A percentile compares a stretch with the other conserved stretches of the same genome.
Conservation (phyloP, 192 early-diverging fungal species). For the Umbelopsis vinacea region DNA sequence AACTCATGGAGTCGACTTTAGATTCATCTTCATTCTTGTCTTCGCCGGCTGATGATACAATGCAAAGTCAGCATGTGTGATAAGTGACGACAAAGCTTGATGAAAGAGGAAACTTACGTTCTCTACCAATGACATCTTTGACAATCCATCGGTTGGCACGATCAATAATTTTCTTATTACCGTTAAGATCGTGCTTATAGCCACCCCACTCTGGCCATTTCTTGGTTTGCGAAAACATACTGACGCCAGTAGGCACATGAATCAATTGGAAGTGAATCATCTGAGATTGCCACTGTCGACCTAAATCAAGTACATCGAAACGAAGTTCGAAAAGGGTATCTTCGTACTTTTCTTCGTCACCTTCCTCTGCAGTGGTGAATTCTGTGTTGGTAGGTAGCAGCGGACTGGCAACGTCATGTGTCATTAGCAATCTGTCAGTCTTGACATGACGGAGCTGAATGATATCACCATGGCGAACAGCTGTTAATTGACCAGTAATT, state of each 20-base stretch:
- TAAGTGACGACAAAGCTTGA: background rate
- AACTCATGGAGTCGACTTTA: constrained; percentile 59
- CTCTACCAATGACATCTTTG: constrained; percentile 76
- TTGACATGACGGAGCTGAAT: constrained; percentile 74
- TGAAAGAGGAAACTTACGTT: constrained; percentile 52
- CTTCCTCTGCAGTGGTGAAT: constrained; percentile 61
- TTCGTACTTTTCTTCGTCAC: constrained; percentile 46
- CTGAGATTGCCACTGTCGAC: constrained; percentile 57
- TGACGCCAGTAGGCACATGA: constrained; percentile 79
- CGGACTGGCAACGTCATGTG: constrained; percentile 69
- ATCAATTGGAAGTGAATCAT: constrained; percentile 72
- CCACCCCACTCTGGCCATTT: constrained; percentile 89
- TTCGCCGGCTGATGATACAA: constrained; percentile 41
- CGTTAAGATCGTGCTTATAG: constrained; percentile 88
- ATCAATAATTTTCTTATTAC: constrained; percentile 84
- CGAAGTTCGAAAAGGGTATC: constrained; percentile 64
- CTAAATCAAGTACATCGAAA: constrained; percentile 57
- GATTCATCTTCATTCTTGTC: constrained; percentile 54
- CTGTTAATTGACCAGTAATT: constrained; percentile 36
- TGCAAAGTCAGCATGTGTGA: background rate
- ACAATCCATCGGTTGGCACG: constrained; percentile 77
- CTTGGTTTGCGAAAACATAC: constrained; percentile 71
- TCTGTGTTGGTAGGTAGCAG: constrained; percentile 67
- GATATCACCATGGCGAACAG: constrained; percentile 74
- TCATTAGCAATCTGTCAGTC: constrained; percentile 61